Conservation (phyloP, 2,329 filamentous ascomycete species). For the Graphium sp. region DNA sequence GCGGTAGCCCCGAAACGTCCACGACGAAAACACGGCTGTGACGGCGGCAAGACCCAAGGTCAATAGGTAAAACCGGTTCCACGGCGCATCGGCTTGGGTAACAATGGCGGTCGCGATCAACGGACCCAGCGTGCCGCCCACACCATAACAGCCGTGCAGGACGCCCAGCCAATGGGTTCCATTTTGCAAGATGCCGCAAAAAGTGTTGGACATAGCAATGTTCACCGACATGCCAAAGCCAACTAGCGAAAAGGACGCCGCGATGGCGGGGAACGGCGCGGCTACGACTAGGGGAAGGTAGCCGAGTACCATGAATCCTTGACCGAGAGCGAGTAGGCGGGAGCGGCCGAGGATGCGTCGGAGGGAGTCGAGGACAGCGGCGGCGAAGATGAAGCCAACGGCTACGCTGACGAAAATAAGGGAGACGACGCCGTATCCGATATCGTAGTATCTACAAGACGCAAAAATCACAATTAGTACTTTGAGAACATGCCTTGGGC, state of each 20-base stretch:
- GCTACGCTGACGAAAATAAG: conserved; percentile 51
- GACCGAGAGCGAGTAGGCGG: conserved; percentile 51
- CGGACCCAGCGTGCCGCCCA: conserved; percentile 53
- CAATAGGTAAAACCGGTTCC: conserved; percentile 65
- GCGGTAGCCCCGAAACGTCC: too few species aligned
- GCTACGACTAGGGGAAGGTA: conserved; percentile 50
- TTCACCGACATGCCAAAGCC: conserved; percentile 57
- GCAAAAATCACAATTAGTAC: too few species aligned
- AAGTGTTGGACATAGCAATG: conserved; percentile 41
- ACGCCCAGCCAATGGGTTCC: conserved; percentile 59
- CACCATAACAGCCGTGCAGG: conserved; percentile 54
- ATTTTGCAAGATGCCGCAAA: conserved; percentile 53
- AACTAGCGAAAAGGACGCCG: conserved; percentile 45
- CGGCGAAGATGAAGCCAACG: conserved; percentile 43
- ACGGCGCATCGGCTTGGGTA: conserved; percentile 39
- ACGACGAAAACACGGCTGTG: too few species aligned
- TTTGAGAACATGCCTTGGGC: too few species aligned
- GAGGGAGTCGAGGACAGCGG: conserved; percentile 45
- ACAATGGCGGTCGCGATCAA: conserved; percentile 59
- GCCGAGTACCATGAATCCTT: conserved; percentile 43
- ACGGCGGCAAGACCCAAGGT: too few species aligned
- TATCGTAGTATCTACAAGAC: conserved; percentile 46
- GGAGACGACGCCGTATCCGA: conserved; percentile 46
- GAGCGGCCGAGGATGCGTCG: conserved; percentile 54
- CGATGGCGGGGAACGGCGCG: conserved; percentile 50